phyloP scores from a whole-genome alignment of 1,284 basidiomycete genomes.

The Ustilago sp. region DNA sequence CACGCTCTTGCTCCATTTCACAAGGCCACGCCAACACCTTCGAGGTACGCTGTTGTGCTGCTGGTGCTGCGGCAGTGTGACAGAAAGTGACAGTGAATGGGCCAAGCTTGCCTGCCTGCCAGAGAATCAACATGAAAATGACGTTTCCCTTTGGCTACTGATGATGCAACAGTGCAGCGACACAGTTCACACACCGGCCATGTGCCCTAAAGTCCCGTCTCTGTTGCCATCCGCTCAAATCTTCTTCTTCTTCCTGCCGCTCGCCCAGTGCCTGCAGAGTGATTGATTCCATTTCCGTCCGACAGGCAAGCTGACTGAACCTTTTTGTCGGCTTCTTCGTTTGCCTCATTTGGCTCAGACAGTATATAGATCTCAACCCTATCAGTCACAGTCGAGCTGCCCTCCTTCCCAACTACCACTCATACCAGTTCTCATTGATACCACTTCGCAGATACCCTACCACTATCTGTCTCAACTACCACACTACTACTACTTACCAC shows the following conservation, averaged over 20 bases:
- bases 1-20: too few species aligned
- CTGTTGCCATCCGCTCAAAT: not conserved
- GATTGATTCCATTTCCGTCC: not conserved
- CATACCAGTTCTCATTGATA: constrained; percentile 40
- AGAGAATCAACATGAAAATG: constrained; percentile 1
- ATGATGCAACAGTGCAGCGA: not conserved
- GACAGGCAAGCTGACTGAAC: constrained; percentile 4
- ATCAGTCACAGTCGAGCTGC: not conserved
- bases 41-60: too few species aligned
- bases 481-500: not conserved
- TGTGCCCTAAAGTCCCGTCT: not conserved
- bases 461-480: constrained; percentile 33
- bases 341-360: not conserved
- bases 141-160: not conserved
- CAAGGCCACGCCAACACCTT: too few species aligned
- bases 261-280: too few species aligned
- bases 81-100: not conserved
- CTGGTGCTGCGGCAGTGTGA: not conserved
- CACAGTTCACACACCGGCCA: constrained; percentile 2
- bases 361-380: constrained; percentile 29
- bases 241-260: not conserved
- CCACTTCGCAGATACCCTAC: constrained; percentile 39
- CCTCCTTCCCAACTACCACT: constrained; percentile 11
- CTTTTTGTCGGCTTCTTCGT: constrained; percentile 1
- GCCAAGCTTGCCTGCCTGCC: too few species aligned